Evolutionary conservation across 805 yeast genomes (phyloP).

Genomic region (Cyberlindnera veronae): DNA sequence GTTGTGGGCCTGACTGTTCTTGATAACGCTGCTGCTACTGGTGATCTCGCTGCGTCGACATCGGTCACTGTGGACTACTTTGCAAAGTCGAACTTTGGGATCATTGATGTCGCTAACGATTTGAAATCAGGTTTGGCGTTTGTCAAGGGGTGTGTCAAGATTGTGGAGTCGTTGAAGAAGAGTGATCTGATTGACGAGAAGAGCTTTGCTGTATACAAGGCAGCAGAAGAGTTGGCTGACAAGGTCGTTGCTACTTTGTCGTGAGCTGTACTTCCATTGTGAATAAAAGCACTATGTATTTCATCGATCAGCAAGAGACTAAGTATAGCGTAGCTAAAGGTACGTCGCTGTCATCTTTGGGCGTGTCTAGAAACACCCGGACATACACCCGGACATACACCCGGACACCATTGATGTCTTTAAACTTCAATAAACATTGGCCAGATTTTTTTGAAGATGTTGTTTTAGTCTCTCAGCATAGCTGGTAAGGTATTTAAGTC

Average conservation of each 20-base stretch:
- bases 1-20: slow-evolving; percentile 47
- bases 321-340: too few relatives aligned
- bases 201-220: slow-evolving; percentile 4
- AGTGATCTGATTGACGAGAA: slow-evolving; percentile 5
- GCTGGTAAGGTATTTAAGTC: too few relatives aligned
- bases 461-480: too few relatives aligned
- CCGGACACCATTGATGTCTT: too few relatives aligned
- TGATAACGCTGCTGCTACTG: slow-evolving; percentile 14
- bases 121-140: slow-evolving; percentile 11
- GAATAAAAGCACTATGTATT: background rate
- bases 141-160: slow-evolving; percentile 10
- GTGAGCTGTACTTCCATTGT: background rate
- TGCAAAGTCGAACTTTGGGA: background rate
- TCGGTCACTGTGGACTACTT: too few relatives aligned
- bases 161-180: slow-evolving; percentile 8
- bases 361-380: too few relatives aligned
- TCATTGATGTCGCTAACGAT: slow-evolving; percentile 8
- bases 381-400: too few relatives aligned
- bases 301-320: background rate
- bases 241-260: slow-evolving; percentile 4
- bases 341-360: too few relatives aligned
- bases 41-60: too few relatives aligned
- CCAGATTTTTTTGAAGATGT: too few relatives aligned
- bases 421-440: too few relatives aligned
- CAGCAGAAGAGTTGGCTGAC: slow-evolving; percentile 5